phyloP scores from a whole-genome alignment of 1,139 yeast genomes.

The Petasospora fabianii region DNA sequence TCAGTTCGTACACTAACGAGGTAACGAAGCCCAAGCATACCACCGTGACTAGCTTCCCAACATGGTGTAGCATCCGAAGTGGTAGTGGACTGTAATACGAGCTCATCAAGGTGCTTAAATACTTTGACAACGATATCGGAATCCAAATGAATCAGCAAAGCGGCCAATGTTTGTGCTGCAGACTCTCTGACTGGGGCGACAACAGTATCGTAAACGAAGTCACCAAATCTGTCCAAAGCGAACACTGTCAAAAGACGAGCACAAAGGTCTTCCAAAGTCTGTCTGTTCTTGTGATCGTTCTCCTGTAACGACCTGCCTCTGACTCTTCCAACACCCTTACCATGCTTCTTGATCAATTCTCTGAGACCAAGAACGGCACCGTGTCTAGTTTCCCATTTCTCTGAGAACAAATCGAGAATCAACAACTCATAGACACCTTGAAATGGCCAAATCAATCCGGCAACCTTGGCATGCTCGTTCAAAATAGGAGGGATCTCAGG shows the following conservation, averaged over 20 bases:
- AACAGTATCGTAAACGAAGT: conserved; percentile 94
- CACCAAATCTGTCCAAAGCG: conserved; percentile 94
- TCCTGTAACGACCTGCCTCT: conserved; percentile 56
- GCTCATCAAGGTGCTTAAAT: conserved; percentile 60
- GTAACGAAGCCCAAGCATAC: conserved; percentile 89
- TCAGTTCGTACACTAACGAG: conserved; percentile 89
- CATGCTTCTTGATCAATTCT: conserved; percentile 82
- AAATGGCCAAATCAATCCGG: conserved; percentile 88
- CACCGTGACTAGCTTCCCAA: conserved; percentile 99
- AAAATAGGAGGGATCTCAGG: conserved; percentile 67
- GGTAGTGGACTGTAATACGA: conserved; percentile 63
- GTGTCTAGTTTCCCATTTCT: conserved; percentile 92
- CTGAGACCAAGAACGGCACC: conserved; percentile 94
- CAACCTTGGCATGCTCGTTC: conserved; percentile 71
- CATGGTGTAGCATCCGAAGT: conserved; percentile 38
- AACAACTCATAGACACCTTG: conserved; percentile 94
- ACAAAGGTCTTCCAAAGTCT: conserved; percentile 82
- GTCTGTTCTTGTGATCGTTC: conserved; percentile 62
- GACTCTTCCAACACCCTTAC: conserved; percentile 81
- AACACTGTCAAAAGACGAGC: conserved; percentile 83
- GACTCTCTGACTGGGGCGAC: conserved; percentile 98
- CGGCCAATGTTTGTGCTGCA: conserved; percentile 92
- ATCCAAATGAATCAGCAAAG: conserved; percentile 70
- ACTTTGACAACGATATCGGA: conserved; percentile 54
- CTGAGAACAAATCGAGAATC: conserved; percentile 76